Conservation (phyloP, 345 rosid species). For the Excoecaria agallocha region DNA sequence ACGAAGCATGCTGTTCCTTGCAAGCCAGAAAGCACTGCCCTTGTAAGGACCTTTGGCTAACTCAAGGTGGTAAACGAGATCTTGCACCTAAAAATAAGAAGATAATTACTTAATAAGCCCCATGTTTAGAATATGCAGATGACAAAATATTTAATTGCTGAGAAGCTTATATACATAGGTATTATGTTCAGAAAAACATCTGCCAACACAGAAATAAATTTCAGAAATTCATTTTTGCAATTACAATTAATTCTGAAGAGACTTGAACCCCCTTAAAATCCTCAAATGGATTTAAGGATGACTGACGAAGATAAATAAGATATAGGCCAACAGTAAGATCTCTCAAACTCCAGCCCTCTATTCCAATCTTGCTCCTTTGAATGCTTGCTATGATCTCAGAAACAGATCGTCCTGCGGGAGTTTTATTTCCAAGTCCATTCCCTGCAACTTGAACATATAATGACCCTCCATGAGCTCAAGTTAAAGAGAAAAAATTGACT, state of each 20-base stretch:
- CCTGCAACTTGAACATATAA: constrained; percentile 35
- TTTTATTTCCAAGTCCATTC: constrained; percentile 43
- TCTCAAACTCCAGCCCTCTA: constrained; percentile 92
- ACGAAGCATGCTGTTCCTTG: constrained; percentile 73
- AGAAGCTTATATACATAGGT: not conserved
- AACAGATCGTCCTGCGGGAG: constrained; percentile 57
- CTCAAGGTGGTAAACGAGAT: constrained; percentile 82
- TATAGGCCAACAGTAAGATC: constrained; percentile 91
- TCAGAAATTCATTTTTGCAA: constrained; percentile 16
- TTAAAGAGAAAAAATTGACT: not conserved
- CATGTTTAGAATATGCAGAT: not conserved
- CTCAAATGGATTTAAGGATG: constrained; percentile 59
- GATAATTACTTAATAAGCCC: constrained; percentile 11
- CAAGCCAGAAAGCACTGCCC: constrained; percentile 50
- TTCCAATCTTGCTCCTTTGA: constrained; percentile 79
- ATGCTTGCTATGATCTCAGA: constrained; percentile 80
- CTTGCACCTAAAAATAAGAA: constrained; percentile 52
- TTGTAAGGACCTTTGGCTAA: constrained; percentile 76
- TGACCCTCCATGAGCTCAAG: constrained; percentile 16
- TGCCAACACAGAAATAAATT: not conserved
- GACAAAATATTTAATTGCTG: not conserved
- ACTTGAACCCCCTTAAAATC: constrained; percentile 71
- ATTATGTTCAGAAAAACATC: not conserved
- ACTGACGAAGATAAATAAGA: constrained; percentile 86
- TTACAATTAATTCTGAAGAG: constrained; percentile 58